These are phyloP conservation scores for Candida ipomoeae DNA, from an alignment of 805 yeast genomes.

Conservation along the genomic window DNA sequence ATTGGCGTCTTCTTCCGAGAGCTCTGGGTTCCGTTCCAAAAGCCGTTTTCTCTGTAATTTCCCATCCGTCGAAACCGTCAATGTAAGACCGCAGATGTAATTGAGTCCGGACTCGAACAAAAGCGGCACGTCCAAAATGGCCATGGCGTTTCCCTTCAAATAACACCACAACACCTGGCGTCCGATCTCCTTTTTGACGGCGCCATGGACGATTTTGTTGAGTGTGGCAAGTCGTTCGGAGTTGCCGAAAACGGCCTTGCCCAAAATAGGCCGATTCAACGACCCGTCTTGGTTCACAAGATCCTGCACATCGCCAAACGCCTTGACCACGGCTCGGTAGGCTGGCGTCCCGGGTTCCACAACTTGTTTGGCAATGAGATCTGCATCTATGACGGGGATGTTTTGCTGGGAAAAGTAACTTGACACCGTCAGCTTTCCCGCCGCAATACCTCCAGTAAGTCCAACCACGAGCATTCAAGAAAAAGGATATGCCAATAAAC, in stretches of 20 bases:
- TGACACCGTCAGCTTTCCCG: constrained; percentile 95
- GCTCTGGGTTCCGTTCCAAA: constrained; percentile 59
- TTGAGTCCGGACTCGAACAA: constrained; percentile 78
- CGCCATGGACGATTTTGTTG: constrained; percentile 84
- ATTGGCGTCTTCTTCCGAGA: constrained; percentile 61
- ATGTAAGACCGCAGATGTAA: constrained; percentile 60
- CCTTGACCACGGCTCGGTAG: constrained; percentile 56
- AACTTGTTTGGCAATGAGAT: constrained; percentile 77
- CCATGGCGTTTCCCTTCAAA: constrained; percentile 52
- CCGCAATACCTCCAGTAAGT: constrained; percentile 95
- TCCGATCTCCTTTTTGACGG: constrained; percentile 65
- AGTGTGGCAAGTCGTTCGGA: constrained; percentile 52
- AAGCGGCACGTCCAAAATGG: constrained; percentile 84
- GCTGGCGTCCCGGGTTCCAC: constrained; percentile 78
- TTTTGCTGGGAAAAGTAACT: constrained; percentile 46
- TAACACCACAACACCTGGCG: constrained; percentile 55
- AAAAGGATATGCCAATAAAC: too few relatives aligned
- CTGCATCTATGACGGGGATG: constrained; percentile 80
- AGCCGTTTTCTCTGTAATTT: constrained; percentile 63
- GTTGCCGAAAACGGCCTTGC: constrained; percentile 72
- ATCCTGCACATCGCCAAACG: constrained; percentile 58
- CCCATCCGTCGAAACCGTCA: constrained; percentile 62
- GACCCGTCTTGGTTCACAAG: constrained; percentile 39
- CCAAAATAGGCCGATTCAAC: constrained; percentile 71
- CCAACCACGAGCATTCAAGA: constrained; percentile 80